phyloP scores from a whole-genome alignment of 352 stramenopile genomes.

The Phytophthora colocasiae region DNA sequence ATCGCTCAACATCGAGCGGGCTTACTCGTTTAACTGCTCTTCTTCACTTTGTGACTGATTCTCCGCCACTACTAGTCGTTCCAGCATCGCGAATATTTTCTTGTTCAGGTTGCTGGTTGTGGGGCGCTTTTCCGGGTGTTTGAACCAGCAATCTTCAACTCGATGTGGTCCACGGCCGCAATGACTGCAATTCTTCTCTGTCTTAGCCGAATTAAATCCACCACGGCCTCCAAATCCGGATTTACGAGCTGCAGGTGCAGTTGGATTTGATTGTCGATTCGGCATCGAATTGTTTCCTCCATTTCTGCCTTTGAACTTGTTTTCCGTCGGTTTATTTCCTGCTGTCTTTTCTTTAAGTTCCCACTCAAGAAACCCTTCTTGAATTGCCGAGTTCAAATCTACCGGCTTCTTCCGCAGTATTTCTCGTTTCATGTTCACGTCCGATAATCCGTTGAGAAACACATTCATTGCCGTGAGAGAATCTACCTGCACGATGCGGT shows the following conservation, averaged over 20 bases:
- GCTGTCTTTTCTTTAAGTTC: slow-evolving; percentile 3
- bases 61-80: background rate
- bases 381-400: slow-evolving; percentile 11
- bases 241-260: background rate
- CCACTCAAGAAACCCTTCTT: slow-evolving; percentile 22
- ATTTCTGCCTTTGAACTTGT: background rate
- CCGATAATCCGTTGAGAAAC: slow-evolving; percentile 22
- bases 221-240: no score
- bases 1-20: background rate
- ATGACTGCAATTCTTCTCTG: background rate
- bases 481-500: slow-evolving; percentile 15
- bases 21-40: slow-evolving; percentile 1
- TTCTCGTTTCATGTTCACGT: slow-evolving; percentile 14
- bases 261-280: no score
- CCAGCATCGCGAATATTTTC: background rate
- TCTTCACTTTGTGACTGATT: background rate
- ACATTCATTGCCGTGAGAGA: slow-evolving; percentile 14
- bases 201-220: background rate
- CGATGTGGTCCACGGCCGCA: background rate
- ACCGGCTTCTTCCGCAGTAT: slow-evolving; percentile 11
- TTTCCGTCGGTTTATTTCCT: background rate
- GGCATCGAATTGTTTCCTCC: background rate
- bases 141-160: background rate
- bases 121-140: background rate
- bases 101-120: background rate